phyloP scores from a whole-genome alignment of 116 monocot genomes.

The Cymodocea nodosa region DNA sequence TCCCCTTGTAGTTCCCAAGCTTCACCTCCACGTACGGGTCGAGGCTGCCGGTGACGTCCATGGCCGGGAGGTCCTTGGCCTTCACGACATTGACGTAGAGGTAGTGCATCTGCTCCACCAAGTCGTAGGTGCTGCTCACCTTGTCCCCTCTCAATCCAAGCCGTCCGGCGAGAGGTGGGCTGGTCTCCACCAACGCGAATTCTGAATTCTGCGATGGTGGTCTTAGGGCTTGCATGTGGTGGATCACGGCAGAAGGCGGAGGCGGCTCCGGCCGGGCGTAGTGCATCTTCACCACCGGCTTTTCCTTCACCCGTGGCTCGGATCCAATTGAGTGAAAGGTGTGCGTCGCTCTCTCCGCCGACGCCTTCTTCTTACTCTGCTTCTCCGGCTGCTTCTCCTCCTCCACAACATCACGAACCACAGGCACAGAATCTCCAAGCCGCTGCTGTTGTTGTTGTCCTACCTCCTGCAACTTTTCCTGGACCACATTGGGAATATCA shows the following conservation, averaged over 20 bases:
- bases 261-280: slow-evolving; percentile 7
- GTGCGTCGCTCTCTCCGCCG: not conserved
- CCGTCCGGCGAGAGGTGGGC: slow-evolving; percentile 41
- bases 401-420: not conserved
- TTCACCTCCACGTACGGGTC: slow-evolving; percentile 82
- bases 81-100: slow-evolving; percentile 81
- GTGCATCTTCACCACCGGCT: slow-evolving; percentile 1
- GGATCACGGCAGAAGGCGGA: slow-evolving; percentile 5
- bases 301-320: not conserved
- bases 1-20: slow-evolving; percentile 72
- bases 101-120: slow-evolving; percentile 80
- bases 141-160: slow-evolving; percentile 40
- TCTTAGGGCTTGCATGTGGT: slow-evolving; percentile 4
- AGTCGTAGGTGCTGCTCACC: slow-evolving; percentile 71
- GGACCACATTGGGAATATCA: not conserved
- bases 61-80: slow-evolving; percentile 62
- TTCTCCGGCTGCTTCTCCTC: slow-evolving; percentile 4
- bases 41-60: slow-evolving; percentile 56
- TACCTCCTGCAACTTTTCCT: not conserved
- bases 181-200: slow-evolving; percentile 53
- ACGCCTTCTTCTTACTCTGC: slow-evolving; percentile 2
- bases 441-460: not conserved
- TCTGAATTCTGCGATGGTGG: slow-evolving; percentile 13
- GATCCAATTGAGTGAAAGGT: slow-evolving; percentile 29
- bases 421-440: not conserved